Conservation (phyloP, 345 rosid genomes). For the Microcos paniculata region DNA sequence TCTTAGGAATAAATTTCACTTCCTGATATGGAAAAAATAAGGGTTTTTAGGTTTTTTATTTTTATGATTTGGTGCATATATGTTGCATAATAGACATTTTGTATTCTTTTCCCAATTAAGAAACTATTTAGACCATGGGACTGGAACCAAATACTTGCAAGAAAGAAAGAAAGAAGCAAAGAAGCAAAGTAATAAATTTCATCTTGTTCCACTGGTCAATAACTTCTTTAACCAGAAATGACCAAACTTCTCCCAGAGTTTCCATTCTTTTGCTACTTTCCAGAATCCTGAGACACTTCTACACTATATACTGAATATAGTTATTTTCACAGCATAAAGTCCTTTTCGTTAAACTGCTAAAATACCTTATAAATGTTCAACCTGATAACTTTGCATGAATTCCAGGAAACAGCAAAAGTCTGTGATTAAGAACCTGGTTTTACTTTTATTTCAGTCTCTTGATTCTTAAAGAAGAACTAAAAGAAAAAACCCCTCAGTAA, state of each 20-base stretch:
- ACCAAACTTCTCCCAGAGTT: neutral
- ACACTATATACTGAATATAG: neutral
- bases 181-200: neutral
- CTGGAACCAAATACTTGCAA: neutral
- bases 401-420: neutral
- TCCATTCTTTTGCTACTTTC: slow-evolving; percentile 5
- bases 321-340: neutral
- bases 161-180: neutral
- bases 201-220: slow-evolving; percentile 8
- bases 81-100: neutral
- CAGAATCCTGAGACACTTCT: neutral
- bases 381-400: neutral
- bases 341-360: neutral
- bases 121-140: neutral
- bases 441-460: neutral
- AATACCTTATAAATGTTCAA: neutral
- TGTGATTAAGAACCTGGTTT: neutral
- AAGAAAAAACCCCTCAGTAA: neutral
- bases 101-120: slow-evolving; percentile 1
- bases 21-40: neutral
- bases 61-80: neutral
- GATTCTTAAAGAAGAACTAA: neutral
- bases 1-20: neutral
- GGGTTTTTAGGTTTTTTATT: neutral
- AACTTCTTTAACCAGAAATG: neutral